Conservation (phyloP, 306 rosid genomes). For the Hylodesmum podocarpum region DNA sequence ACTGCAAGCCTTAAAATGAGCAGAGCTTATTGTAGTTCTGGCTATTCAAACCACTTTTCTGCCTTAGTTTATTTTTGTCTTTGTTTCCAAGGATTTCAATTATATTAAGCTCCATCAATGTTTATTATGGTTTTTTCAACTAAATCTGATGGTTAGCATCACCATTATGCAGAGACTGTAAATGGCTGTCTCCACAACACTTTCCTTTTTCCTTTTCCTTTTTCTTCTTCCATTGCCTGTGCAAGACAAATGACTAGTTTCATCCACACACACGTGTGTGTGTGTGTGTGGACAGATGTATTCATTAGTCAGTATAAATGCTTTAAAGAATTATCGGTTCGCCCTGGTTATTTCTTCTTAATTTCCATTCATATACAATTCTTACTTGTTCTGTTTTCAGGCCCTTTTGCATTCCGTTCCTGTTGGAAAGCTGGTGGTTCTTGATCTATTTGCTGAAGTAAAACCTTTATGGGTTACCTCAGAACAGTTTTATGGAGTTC, state of each 20-base stretch:
- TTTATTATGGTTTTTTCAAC: constrained; percentile 5
- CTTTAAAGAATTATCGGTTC: constrained; percentile 18
- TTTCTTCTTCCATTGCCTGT: constrained; percentile 17
- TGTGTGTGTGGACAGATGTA: background rate
- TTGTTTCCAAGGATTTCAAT: constrained; percentile 1
- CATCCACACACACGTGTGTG: background rate
- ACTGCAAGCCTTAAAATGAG: background rate
- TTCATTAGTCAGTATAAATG: background rate
- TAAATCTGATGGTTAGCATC: constrained; percentile 12
- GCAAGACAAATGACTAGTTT: constrained; percentile 14
- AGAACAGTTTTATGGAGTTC: constrained; percentile 85
- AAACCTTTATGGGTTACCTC: constrained; percentile 83
- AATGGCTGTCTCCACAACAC: background rate
- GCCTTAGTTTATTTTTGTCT: background rate
- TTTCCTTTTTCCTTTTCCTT: background rate
- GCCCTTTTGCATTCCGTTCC: constrained; percentile 91
- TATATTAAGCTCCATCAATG: background rate
- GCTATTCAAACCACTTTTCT: background rate
- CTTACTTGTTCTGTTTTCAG: constrained; percentile 46
- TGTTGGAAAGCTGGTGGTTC: constrained; percentile 80
- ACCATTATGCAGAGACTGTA: constrained; percentile 8
- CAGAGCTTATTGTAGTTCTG: constrained; percentile 1
- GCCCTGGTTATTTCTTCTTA: constrained; percentile 14
- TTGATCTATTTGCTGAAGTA: constrained; percentile 90
- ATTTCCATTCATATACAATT: constrained; percentile 8